Conservation (phyloP, 1,284 basidiomycete species). For the Peniophora sp. region DNA sequence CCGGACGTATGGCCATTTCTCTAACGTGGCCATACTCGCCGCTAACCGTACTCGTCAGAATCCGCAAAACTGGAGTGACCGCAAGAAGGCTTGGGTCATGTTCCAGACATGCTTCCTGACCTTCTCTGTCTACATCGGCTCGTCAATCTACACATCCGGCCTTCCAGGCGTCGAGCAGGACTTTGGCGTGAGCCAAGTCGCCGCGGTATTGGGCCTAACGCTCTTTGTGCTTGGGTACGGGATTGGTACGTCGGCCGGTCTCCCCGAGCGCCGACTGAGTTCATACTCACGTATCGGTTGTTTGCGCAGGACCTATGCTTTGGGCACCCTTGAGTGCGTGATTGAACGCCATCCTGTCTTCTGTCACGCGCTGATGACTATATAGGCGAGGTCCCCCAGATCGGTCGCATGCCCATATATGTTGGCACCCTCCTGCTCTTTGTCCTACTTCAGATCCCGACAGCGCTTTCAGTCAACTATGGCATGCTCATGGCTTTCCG, state of each 20-base stretch:
- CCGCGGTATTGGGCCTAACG: constrained; percentile 24
- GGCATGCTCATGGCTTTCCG: constrained; percentile 52
- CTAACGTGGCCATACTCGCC: neutral
- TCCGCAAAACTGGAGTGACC: constrained; percentile 19
- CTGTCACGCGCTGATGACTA: too few relatives aligned
- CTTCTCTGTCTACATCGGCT: constrained; percentile 42
- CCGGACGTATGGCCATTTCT: constrained; percentile 16
- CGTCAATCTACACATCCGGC: constrained; percentile 33
- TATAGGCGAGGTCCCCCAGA: constrained; percentile 33
- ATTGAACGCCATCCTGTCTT: too few relatives aligned
- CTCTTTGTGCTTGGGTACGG: constrained; percentile 28
- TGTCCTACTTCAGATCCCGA: constrained; percentile 48
- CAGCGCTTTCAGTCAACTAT: constrained; percentile 47
- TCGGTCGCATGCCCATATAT: constrained; percentile 41
- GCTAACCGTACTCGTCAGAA: constrained; percentile 10
- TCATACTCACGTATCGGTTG: constrained; percentile 1
- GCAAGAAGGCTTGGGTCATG: constrained; percentile 32
- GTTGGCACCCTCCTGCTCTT: constrained; percentile 46
- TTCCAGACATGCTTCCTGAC: constrained; percentile 51
- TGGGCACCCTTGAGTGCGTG: constrained; percentile 32
- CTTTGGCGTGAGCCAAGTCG: constrained; percentile 42
- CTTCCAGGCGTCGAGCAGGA: constrained; percentile 32
- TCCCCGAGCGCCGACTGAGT: neutral
- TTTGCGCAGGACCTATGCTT: constrained; percentile 32
- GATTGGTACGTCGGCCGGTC: constrained; percentile 17